Evolutionary conservation across 805 yeast genomes (phyloP), one percentile per base, ranked within the genome.

Genomic region (Kluyveromyces nonfermentans): DNA sequence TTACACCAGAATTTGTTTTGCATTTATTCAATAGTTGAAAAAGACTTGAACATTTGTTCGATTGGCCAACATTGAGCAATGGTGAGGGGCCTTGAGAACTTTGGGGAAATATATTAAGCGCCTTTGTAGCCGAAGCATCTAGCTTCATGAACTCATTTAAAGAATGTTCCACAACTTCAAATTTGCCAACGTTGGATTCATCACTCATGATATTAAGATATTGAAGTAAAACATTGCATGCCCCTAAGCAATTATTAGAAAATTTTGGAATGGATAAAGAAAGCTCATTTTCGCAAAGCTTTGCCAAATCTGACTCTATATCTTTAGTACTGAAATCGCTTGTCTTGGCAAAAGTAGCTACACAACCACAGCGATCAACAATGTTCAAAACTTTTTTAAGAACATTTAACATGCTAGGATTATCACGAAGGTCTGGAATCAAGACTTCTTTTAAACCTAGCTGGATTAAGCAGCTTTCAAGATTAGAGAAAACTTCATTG

Each of bases 1-100:
- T 73, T 1, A 90, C 70, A 7, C 99, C 99, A n/a, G 93, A 87
- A 2, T 78, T 73, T 4, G 95, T 82, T 54, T 85, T 87, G 69
- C 97, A 90, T 52, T 81, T 78, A 68, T 93, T 90, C 54, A 93
- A 68, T 36, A 93, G 70, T 20, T 94, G 96, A 59, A 77, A 89
- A 35, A 93, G 65, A 8, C 94, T 83, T 0, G 78, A 61, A 48
- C 75, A 73, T 53, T 69, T 68, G 4, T 68, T 56, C 18, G 71
- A 70, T 44, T 63, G 56, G 32, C 55, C 47, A 15, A 30, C 34
- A 28, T 21, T 38, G 6, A 38, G n/a, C n/a, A 38, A 21, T 18
- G 51, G 51, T 7, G 50, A 51, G 12, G 52, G 50, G 2, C 55
- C 51, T 2, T 37, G 46, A 3, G 55, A 44, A n/a, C 50, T 54